Evolutionary conservation across 2,329 filamentous ascomycete genomes (phyloP), one percentile per base, ranked within the genome.

Genomic region (Colletotrichum brevisporum): DNA sequence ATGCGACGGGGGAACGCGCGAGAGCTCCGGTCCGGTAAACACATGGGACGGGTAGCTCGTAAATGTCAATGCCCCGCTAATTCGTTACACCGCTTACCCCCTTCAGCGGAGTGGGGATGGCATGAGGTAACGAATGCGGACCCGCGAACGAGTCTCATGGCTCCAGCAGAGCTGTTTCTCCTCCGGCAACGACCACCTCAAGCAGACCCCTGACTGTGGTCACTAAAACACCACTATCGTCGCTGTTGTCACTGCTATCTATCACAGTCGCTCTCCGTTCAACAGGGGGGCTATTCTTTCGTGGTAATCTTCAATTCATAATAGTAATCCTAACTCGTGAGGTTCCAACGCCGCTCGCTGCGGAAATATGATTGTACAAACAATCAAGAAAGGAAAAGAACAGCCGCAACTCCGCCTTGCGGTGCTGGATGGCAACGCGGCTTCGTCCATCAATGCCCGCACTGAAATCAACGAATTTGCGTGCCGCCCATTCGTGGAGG

Each of bases 301-400:
- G 45, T 69, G 41, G 50, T 10, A 15, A 27, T 59, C 66, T 66
- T 61, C 36, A 15, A 60, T 66, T 69, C 55, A 52, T 55, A 43
- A 48, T 18, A 15, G 47, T 31, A 27, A 56, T 13, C 56, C 55
- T 60, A 51, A 56, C 16, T n/a, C 43, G 61, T 61, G 43, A 36
- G 31, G 12, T 67, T 27, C 62, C 62, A 69, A 69, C 67, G 51
- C 55, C 62, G 54, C 21, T 36, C 55, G 67, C 62, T 66, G 45
- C 52, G 21, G 21, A 6, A 43, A 26, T 43, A 16, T 56, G 36
- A 48, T 65, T 65, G 54, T 65, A 48, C 39, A 57, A 16, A 8
- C 31, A 36, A 36, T 36, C 10, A 36, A 36, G 10, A 36, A 8
- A 36, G 31, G 31, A 36, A 10, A 36, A 26, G 18, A 24, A n/a